A percentile compares a stretch with the other conserved stretches of the same genome.
Evolutionary conservation across 768 basidiomycete species (phyloP).

Genomic region (Auriscalpium microsporum): DNA sequence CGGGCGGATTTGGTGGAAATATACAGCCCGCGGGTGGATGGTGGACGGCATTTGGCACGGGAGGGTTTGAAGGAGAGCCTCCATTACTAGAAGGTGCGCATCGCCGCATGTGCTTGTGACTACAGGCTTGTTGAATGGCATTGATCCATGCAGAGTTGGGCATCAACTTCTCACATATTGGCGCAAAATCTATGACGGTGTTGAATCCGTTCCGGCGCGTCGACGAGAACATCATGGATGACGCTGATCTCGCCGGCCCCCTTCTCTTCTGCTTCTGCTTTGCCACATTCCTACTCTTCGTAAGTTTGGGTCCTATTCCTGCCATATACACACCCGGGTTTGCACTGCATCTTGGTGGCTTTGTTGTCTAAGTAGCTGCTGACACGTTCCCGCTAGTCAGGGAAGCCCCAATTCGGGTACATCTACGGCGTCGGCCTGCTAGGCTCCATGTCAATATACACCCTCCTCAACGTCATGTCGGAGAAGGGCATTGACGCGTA

Average conservation of each 20-base stretch:
- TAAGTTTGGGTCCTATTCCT: conserved; percentile 34
- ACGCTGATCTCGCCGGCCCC: conserved; percentile 95
- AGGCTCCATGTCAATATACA: conserved; percentile 87
- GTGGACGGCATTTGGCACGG: conserved; percentile 96
- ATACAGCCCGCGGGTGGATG: conserved; percentile 71
- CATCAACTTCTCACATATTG: conserved; percentile 95
- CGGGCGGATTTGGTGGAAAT: conserved; percentile 55
- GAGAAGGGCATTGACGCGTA: conserved; percentile 93
- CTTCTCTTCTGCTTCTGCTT: conserved; percentile 94
- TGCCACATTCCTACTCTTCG: conserved; percentile 84
- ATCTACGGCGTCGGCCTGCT: conserved; percentile 98
- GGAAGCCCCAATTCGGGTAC: conserved; percentile 97
- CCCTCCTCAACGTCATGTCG: conserved; percentile 94
- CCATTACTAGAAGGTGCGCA: conserved; percentile 84
- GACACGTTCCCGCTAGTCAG: conserved; percentile 51
- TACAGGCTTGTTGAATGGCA: not conserved
- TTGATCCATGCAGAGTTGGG: conserved; percentile 64
- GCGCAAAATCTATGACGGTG: conserved; percentile 88
- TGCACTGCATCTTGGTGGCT: not conserved
- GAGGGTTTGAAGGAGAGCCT: conserved; percentile 92
- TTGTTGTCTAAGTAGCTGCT: conserved; percentile 1
- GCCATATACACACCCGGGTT: not conserved
- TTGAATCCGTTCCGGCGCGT: conserved; percentile 83
- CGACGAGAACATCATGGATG: conserved; percentile 96
- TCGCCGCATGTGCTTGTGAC: not conserved